A percentile compares a stretch with the other conserved stretches of the same genome.
phyloP scores from a whole-genome alignment of 345 rosid genomes.

The Clarkia xantiana region DNA sequence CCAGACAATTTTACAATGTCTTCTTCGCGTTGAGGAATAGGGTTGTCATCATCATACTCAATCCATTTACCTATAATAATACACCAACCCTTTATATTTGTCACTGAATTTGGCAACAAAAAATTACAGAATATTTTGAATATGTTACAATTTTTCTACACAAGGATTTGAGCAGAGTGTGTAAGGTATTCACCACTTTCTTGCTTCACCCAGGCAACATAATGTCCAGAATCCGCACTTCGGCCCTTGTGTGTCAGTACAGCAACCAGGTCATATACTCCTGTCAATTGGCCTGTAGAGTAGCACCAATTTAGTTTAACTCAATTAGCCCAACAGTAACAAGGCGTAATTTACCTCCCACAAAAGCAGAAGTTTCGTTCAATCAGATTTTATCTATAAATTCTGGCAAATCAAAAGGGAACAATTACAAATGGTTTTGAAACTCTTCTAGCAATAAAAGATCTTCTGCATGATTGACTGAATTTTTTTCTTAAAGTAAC shows the following conservation, averaged over 20 bases:
- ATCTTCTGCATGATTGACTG: too few species aligned
- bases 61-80: slow-evolving; percentile 72
- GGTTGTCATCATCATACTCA: slow-evolving; percentile 67
- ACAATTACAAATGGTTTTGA: too few species aligned
- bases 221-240: slow-evolving; percentile 97
- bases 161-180: too few species aligned
- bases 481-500: too few species aligned
- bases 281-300: slow-evolving; percentile 31
- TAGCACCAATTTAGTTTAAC: too few species aligned
- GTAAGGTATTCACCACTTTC: slow-evolving; percentile 46
- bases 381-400: too few species aligned
- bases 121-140: not conserved
- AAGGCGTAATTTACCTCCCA: too few species aligned
- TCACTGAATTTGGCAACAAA: not conserved
- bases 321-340: too few species aligned
- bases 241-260: slow-evolving; percentile 94
- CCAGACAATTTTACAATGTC: slow-evolving; percentile 85
- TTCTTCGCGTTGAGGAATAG: slow-evolving; percentile 72
- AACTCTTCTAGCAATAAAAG: too few species aligned
- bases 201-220: slow-evolving; percentile 98
- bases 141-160: not conserved
- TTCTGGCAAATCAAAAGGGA: too few species aligned
- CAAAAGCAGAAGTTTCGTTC: too few species aligned
- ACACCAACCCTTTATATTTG: slow-evolving; percentile 1
- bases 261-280: slow-evolving; percentile 80